Conservation (phyloP, 331 rosid species). For the Telfairia occidentalis region DNA sequence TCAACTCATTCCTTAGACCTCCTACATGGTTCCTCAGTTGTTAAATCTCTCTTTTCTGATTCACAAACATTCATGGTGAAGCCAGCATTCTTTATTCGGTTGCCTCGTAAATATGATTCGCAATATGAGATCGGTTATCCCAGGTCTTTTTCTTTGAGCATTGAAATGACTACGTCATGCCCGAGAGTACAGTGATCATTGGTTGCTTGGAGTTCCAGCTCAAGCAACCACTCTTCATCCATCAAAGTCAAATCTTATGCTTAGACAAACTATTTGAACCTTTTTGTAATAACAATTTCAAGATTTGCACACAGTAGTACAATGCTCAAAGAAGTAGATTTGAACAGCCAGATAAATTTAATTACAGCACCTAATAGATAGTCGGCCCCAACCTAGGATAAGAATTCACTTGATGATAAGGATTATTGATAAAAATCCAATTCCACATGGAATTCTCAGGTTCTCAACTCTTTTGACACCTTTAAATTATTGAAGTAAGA, state of each 20-base stretch:
- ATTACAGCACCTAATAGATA: neutral
- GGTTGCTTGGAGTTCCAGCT: neutral
- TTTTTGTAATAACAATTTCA: neutral
- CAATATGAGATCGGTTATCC: neutral
- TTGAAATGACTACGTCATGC: neutral
- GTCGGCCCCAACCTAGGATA: neutral
- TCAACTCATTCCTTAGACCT: neutral
- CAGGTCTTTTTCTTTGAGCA: neutral
- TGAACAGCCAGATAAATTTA: neutral
- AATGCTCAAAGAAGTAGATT: neutral
- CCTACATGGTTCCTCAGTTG: neutral
- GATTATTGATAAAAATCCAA: neutral
- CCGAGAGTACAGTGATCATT: neutral
- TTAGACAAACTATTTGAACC: neutral
- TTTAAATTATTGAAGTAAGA: neutral
- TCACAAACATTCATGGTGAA: neutral
- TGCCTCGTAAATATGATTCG: neutral
- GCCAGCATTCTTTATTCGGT: neutral
- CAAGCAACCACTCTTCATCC: neutral
- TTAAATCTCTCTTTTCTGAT: neutral
- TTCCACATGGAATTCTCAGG: neutral
- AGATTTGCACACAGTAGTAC: neutral
- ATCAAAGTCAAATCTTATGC: neutral
- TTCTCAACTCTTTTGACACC: neutral
- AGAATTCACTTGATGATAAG: neutral